Base-by-base conservation (phyloP, 2,329 filamentous ascomycete genomes). In the Neodidymelliopsis sp. region DNA sequence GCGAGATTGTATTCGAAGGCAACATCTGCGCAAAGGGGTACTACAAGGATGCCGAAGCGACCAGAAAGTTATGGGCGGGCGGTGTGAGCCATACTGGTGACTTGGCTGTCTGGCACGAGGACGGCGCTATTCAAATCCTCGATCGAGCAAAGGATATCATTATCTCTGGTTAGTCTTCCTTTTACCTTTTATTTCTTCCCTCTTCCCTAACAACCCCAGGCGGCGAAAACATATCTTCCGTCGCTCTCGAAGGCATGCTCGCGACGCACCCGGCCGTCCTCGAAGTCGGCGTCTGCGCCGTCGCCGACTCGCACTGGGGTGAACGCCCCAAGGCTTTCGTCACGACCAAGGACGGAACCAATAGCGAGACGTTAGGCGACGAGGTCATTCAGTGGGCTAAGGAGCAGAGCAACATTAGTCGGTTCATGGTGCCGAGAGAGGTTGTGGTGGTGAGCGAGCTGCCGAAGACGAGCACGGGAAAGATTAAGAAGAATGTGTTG, bases 121-220 rank as follows among this genome's bases (percentile, higher is more conserved):
- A 97, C 69, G 92, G 93, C 2, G 88, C 90, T 49, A 87, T 91
- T 33, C 91, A 97, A 77, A 96, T 99, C 56, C 78, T 95, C 49
- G 94, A 99, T 74, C 83, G 94, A 15, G 90, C 91, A 11, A 99
- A 99, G 78, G 94, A 99, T 69, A 97, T 99, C 42, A 99, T 99
- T 66, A 99, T 99, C 56, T 95, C 90, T 42, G 90, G 89, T 90
- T 78, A 60, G 81, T 72, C 38, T 23, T 19, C 34, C 19, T 6
- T n/a, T n/a, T n/a, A n/a, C 10, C 5, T 33, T 10, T 15, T 38
- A 6, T 18, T 6, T 5, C 23, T 7, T 13, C 18, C 16, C 18
- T 13, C 36, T 5, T 18, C 5, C n/a, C 35, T 50, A 28, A 50
- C 40, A 11, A 3, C 6, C 16, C 6, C 52, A 90, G 92, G 93